Percentiles rank a stretch among this genome's conserved stretches.
phyloP scores from a whole-genome alignment of 345 rosid species.

The Melastoma malabathricum region DNA sequence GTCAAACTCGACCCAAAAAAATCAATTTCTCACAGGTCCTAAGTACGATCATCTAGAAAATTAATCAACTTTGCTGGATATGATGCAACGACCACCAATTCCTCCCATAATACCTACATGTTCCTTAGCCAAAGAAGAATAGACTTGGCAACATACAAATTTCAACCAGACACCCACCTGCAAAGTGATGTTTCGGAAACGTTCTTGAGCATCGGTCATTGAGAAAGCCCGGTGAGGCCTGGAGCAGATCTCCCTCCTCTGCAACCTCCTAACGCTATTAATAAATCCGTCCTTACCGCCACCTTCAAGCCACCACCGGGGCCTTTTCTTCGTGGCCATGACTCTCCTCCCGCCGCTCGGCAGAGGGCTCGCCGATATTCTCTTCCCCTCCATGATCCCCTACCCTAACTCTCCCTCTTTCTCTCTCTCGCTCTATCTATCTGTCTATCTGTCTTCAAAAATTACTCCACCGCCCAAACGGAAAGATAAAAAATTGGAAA shows the following conservation, averaged over 20 bases:
- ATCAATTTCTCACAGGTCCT: too few species aligned
- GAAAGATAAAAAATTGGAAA: neutral
- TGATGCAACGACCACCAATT: too few species aligned
- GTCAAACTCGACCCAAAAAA: neutral
- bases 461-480: neutral
- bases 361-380: conserved; percentile 40
- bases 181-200: conserved; percentile 80
- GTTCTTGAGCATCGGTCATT: conserved; percentile 66
- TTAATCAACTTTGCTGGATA: too few species aligned
- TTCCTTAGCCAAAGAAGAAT: neutral
- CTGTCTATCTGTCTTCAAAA: neutral
- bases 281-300: conserved; percentile 36
- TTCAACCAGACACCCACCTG: conserved; percentile 17
- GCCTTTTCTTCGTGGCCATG: conserved; percentile 38
- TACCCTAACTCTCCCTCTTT: conserved; percentile 4
- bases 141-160: neutral
- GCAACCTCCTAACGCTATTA: conserved; percentile 77
- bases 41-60: too few species aligned
- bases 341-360: conserved; percentile 51
- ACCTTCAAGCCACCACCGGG: conserved; percentile 16
- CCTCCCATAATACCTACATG: too few species aligned
- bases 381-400: conserved; percentile 27
- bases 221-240: conserved; percentile 65
- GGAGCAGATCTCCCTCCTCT: conserved; percentile 67
- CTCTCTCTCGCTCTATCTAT: neutral